phyloP scores from a whole-genome alignment of 768 basidiomycete genomes.

The Termitomyces sp. region DNA sequence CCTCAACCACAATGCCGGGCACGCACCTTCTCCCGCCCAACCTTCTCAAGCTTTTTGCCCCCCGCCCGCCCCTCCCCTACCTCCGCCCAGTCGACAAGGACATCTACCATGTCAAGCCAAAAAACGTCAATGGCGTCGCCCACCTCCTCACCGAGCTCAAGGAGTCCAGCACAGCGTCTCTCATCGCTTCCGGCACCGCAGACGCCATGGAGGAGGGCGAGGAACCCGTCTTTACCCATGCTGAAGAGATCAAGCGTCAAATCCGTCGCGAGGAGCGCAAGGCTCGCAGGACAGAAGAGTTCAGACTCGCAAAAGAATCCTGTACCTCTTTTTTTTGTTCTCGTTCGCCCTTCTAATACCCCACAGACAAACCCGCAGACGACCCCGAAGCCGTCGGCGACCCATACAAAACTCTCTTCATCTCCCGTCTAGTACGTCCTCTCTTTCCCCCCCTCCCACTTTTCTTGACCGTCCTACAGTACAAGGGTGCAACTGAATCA shows the following conservation, averaged over 20 bases:
- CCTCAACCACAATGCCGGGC: constrained; percentile 41
- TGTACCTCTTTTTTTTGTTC: constrained; percentile 42
- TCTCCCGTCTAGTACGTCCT: constrained; percentile 72
- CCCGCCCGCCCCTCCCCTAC: constrained; percentile 87
- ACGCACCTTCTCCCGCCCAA: constrained; percentile 93
- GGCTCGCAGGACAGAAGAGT: constrained; percentile 70
- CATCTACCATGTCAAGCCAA: constrained; percentile 63
- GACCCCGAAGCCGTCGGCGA: constrained; percentile 90
- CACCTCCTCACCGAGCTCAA: constrained; percentile 64
- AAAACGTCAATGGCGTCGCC: constrained; percentile 76
- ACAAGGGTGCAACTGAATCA: constrained; percentile 85
- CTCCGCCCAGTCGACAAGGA: constrained; percentile 81
- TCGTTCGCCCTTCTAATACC: constrained; percentile 8
- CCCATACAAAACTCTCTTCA: constrained; percentile 97
- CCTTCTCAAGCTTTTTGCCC: constrained; percentile 93
- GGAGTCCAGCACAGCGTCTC: constrained; percentile 69
- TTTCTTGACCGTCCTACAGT: constrained; percentile 40
- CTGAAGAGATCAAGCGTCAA: constrained; percentile 78
- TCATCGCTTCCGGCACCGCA: constrained; percentile 51
- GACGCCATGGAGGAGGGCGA: constrained; percentile 83
- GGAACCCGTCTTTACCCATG: constrained; percentile 73
- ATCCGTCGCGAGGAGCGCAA: constrained; percentile 74
- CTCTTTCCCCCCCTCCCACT: not conserved
- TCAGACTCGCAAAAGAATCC: constrained; percentile 75
- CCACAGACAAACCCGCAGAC: constrained; percentile 85